These are phyloP conservation scores for Colletotrichum higginsianum DNA, from an alignment of 2,329 filamentous ascomycete genomes.

Conservation along the genomic window DNA sequence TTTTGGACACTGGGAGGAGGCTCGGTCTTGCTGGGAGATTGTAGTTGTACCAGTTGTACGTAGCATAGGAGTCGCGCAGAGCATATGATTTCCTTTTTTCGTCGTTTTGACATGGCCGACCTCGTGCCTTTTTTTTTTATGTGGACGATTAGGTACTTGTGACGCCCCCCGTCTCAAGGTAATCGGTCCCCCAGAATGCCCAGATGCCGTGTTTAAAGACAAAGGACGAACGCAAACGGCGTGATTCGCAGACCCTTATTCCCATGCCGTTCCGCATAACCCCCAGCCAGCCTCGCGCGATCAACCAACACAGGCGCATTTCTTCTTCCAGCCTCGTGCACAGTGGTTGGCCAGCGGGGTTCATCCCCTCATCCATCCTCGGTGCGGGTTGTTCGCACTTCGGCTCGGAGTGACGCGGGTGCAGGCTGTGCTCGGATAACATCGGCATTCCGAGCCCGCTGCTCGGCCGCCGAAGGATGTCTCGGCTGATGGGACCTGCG, in stretches of 20 bases:
- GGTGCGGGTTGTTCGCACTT: not conserved
- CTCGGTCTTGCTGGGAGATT: constrained; percentile 40
- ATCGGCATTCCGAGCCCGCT: constrained; percentile 34
- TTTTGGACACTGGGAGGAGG: constrained; percentile 41
- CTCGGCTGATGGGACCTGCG: constrained; percentile 17
- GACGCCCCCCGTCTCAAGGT: not conserved
- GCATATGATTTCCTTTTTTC: constrained; percentile 44
- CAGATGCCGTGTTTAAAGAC: not conserved
- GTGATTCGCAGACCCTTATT: not conserved
- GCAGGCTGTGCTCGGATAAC: constrained; percentile 25
- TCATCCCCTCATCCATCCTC: not conserved
- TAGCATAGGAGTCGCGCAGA: constrained; percentile 45
- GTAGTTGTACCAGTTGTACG: constrained; percentile 45
- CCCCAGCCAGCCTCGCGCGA: not conserved
- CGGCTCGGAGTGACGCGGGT: constrained; percentile 30
- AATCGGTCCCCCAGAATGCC: no score
- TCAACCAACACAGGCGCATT: no score
- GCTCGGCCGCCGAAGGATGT: constrained; percentile 34
- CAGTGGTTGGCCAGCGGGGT: not conserved
- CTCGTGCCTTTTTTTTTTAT: constrained; percentile 4
- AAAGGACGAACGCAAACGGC: not conserved
- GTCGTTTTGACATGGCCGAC: not conserved
- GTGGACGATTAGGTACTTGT: not conserved
- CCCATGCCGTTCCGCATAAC: not conserved
- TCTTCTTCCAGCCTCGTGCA: not conserved